Conservation (phyloP, 2,329 filamentous ascomycete genomes). For the Nakataea oryzae region DNA sequence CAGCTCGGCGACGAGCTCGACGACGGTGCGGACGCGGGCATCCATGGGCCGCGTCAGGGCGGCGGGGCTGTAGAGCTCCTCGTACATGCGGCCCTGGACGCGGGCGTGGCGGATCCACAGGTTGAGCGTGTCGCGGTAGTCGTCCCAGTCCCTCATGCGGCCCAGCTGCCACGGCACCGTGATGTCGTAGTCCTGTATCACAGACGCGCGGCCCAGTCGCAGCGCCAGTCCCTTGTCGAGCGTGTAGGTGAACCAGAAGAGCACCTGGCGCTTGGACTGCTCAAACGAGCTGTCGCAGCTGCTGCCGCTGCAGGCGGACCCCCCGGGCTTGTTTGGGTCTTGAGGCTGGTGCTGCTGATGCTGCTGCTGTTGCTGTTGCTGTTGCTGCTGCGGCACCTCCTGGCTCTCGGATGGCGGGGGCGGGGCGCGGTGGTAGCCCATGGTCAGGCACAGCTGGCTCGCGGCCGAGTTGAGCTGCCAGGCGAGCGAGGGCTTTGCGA, state of each 20-base stretch:
- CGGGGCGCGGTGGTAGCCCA: conserved; percentile 45
- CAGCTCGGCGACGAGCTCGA: conserved; percentile 25
- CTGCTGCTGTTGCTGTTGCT: not conserved
- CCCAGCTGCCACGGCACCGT: conserved; percentile 26
- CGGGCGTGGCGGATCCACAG: conserved; percentile 45
- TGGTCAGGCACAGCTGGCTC: conserved; percentile 48
- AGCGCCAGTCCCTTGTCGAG: conserved; percentile 49
- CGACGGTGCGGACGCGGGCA: conserved; percentile 28
- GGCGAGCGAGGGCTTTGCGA: conserved; percentile 51
- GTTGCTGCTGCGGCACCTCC: not conserved
- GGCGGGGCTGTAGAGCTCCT: conserved; percentile 40
- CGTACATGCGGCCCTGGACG: conserved; percentile 49
- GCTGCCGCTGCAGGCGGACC: not conserved
- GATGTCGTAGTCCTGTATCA: conserved; percentile 48
- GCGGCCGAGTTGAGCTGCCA: conserved; percentile 52
- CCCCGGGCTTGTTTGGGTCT: too few species aligned
- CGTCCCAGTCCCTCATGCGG: conserved; percentile 16
- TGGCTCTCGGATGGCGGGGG: not conserved
- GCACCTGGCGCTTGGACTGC: conserved; percentile 7
- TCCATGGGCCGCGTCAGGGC: conserved; percentile 28
- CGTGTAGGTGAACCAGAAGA: conserved; percentile 11
- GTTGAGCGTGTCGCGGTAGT: conserved; percentile 35
- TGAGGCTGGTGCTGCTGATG: conserved; percentile 5
- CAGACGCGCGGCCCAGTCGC: conserved; percentile 45
- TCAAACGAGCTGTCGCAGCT: not conserved